Conservation (phyloP, 306 rosid species). For the Luffa aegyptiaca region DNA sequence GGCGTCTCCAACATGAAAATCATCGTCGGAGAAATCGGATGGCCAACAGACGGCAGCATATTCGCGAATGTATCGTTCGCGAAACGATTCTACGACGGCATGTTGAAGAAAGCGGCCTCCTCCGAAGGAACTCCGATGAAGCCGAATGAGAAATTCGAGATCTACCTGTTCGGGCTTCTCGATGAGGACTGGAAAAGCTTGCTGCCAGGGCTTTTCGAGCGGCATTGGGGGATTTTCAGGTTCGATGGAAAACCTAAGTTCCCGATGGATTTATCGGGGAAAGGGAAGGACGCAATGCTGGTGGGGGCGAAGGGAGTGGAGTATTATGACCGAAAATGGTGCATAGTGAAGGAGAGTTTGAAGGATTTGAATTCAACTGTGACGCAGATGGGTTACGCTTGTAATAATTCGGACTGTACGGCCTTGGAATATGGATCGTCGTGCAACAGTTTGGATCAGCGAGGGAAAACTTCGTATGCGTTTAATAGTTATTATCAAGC, state of each 20-base stretch:
- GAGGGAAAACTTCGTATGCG: slow-evolving; percentile 41
- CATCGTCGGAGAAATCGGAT: slow-evolving; percentile 68
- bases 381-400: slow-evolving; percentile 28
- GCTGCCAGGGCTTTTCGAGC: slow-evolving; percentile 56
- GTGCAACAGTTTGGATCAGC: slow-evolving; percentile 21
- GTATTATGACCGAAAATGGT: slow-evolving; percentile 49
- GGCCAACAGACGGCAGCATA: slow-evolving; percentile 73
- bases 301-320: slow-evolving; percentile 46
- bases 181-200: slow-evolving; percentile 59
- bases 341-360: slow-evolving; percentile 17
- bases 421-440: slow-evolving; percentile 27
- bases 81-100: slow-evolving; percentile 47
- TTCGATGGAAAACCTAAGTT: slow-evolving; percentile 63
- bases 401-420: slow-evolving; percentile 46
- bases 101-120: slow-evolving; percentile 36
- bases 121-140: slow-evolving; percentile 47
- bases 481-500: slow-evolving; percentile 53
- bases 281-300: slow-evolving; percentile 27
- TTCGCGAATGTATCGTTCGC: slow-evolving; percentile 26
- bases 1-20: slow-evolving; percentile 35
- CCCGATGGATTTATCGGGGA: slow-evolving; percentile 39
- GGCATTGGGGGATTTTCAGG: slow-evolving; percentile 80
- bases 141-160: slow-evolving; percentile 10
- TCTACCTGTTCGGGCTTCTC: slow-evolving; percentile 45
- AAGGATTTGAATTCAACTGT: neutral